Evolutionary conservation across 192 early-diverging fungal species (phyloP).

Genomic region (Linnemannia elongata): DNA sequence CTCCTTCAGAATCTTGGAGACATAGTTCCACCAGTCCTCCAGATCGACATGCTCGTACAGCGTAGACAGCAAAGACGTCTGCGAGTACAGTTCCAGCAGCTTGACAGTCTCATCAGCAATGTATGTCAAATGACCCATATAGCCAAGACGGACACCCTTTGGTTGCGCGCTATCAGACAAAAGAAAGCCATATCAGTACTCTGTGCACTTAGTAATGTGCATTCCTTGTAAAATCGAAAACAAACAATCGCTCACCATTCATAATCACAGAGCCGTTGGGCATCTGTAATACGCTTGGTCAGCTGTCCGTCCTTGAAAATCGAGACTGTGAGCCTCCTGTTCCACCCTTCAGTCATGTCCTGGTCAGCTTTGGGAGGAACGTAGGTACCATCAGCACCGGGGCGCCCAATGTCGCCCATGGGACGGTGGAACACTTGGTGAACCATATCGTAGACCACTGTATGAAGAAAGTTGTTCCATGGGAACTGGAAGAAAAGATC

Average conservation of each 20-base stretch:
- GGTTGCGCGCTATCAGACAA: conserved; percentile 72
- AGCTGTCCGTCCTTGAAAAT: conserved; percentile 90
- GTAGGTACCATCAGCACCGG: conserved; percentile 42
- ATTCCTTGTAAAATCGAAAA: background rate
- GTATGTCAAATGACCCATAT: conserved; percentile 98
- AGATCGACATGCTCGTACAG: conserved; percentile 62
- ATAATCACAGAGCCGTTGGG: conserved; percentile 87
- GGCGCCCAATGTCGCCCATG: conserved; percentile 67
- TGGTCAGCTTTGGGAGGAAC: conserved; percentile 42
- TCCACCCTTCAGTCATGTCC: conserved; percentile 53
- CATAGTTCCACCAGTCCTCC: conserved; percentile 68
- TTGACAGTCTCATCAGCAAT: conserved; percentile 97
- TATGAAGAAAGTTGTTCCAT: conserved; percentile 99
- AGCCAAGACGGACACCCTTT: conserved; percentile 93
- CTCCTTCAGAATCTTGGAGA: conserved; percentile 61
- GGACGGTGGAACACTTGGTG: conserved; percentile 97
- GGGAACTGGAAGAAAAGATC: conserved; percentile 93
- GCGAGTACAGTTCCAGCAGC: conserved; percentile 79
- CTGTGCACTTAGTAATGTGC: background rate
- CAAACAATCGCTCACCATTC: conserved; percentile 68
- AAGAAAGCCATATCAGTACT: background rate
- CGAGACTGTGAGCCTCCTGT: conserved; percentile 60
- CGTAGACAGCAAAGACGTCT: conserved; percentile 39
- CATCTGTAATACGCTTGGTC: conserved; percentile 86
- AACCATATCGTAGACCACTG: conserved; percentile 98